Conservation (phyloP, 106 monocot species). For the Dendrobium officinale region DNA sequence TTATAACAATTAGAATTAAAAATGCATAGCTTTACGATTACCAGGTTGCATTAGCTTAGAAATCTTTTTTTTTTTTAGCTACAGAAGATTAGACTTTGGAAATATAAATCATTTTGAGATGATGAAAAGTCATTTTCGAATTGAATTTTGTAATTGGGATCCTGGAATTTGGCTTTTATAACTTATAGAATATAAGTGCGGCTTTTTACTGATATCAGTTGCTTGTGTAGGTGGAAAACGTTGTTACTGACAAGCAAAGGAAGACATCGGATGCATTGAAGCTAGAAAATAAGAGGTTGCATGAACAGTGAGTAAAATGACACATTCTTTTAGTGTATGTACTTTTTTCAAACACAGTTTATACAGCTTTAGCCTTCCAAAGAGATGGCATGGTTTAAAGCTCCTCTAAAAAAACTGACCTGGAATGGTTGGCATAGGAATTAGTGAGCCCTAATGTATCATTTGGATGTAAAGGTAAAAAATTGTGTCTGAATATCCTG, state of each 20-base stretch:
- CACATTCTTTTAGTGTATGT: neutral
- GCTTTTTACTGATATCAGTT: neutral
- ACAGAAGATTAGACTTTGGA: neutral
- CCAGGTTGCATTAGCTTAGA: no score
- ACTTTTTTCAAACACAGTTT: neutral
- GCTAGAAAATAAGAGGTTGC: constrained; percentile 6
- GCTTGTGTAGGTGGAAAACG: neutral
- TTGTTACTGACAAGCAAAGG: neutral
- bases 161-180: neutral
- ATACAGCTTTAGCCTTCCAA: neutral
- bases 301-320: constrained; percentile 8
- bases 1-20: no score
- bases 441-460: no score
- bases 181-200: neutral
- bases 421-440: no score
- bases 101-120: neutral
- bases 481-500: no score
- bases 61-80: neutral
- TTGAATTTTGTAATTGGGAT: neutral
- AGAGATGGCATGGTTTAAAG: no score
- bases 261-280: neutral
- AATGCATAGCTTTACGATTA: no score
- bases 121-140: neutral
- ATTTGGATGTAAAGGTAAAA: no score
- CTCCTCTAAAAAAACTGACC: no score